Evolutionary conservation across 2,329 filamentous ascomycete genomes (phyloP).

Genomic region (Microsporum canis): DNA sequence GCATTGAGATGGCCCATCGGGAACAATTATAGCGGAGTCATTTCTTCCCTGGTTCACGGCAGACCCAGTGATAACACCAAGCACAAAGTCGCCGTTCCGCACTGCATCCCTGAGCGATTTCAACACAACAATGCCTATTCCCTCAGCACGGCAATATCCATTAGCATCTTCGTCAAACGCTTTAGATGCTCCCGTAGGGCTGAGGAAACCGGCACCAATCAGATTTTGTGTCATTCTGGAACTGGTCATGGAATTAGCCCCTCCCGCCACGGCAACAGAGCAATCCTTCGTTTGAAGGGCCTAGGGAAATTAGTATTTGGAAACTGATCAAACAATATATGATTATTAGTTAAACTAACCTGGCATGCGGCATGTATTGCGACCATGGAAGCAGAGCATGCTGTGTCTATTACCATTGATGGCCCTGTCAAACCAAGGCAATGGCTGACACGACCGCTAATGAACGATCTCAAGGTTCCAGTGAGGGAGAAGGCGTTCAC

Average conservation of each 20-base stretch:
- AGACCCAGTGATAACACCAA: slow-evolving; percentile 34
- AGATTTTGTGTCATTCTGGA: not conserved
- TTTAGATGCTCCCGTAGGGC: slow-evolving; percentile 57
- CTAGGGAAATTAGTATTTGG: slow-evolving; percentile 29
- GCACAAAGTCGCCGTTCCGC: slow-evolving; percentile 53
- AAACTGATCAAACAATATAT: slow-evolving; percentile 17
- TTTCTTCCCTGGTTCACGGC: slow-evolving; percentile 37
- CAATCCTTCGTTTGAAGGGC: slow-evolving; percentile 14
- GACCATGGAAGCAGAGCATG: slow-evolving; percentile 19
- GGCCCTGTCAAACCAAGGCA: slow-evolving; percentile 22
- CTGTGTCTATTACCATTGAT: slow-evolving; percentile 21
- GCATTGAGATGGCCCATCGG: slow-evolving; percentile 22
- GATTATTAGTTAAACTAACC: slow-evolving; percentile 16
- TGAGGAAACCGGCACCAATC: slow-evolving; percentile 56
- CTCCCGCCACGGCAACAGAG: slow-evolving; percentile 12
- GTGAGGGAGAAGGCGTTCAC: slow-evolving; percentile 13
- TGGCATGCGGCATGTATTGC: slow-evolving; percentile 23
- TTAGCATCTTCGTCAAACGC: slow-evolving; percentile 72
- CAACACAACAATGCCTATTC: slow-evolving; percentile 60
- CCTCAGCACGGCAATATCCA: slow-evolving; percentile 72
- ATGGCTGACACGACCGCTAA: slow-evolving; percentile 22
- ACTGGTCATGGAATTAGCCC: not conserved
- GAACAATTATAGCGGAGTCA: slow-evolving; percentile 31
- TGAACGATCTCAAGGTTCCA: slow-evolving; percentile 16
- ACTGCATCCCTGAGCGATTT: slow-evolving; percentile 71